Percentiles rank a stretch among this genome's conserved stretches.
Conservation (phyloP, 1,139 yeast genomes). For the Scheffersomyces cryptocercus region DNA sequence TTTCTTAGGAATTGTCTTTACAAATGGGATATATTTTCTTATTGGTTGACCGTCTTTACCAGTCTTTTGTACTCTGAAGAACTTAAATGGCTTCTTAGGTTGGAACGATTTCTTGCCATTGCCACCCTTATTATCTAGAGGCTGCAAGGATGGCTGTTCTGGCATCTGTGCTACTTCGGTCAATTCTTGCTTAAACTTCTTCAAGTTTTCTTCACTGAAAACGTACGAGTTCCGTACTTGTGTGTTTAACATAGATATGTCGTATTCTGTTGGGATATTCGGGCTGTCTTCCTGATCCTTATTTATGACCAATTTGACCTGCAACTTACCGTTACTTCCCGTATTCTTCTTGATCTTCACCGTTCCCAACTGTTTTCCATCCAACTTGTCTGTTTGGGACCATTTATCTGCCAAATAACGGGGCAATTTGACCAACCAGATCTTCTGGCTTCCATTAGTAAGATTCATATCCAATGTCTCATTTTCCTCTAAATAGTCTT, state of each 20-base stretch:
- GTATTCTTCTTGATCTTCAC: conserved; percentile 64
- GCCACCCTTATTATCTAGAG: conserved; percentile 34
- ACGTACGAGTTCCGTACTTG: conserved; percentile 83
- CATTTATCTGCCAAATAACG: conserved; percentile 82
- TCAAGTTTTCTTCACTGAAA: conserved; percentile 85
- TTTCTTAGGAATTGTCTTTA: conserved; percentile 80
- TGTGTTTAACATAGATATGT: conserved; percentile 72
- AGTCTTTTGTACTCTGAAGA: conserved; percentile 31
- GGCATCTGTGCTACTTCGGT: conserved; percentile 53
- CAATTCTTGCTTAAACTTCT: conserved; percentile 61
- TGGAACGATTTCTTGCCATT: conserved; percentile 19
- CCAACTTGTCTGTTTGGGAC: conserved; percentile 61
- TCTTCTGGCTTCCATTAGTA: conserved; percentile 56
- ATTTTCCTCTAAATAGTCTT: conserved; percentile 49
- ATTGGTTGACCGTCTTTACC: conserved; percentile 23
- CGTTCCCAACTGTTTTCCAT: conserved; percentile 79
- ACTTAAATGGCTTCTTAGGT: conserved; percentile 24
- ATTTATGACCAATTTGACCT: conserved; percentile 59
- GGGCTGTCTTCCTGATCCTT: conserved; percentile 30
- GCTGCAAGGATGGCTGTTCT: conserved; percentile 43
- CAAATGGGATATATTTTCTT: conserved; percentile 63
- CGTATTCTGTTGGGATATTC: conserved; percentile 79
- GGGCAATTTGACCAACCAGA: conserved; percentile 92
- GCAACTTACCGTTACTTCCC: conserved; percentile 42
- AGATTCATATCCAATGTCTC: conserved; percentile 69